Evolutionary conservation across 2,329 filamentous ascomycete species (phyloP).

Genomic region (Magnaporthiopsis incrustans): DNA sequence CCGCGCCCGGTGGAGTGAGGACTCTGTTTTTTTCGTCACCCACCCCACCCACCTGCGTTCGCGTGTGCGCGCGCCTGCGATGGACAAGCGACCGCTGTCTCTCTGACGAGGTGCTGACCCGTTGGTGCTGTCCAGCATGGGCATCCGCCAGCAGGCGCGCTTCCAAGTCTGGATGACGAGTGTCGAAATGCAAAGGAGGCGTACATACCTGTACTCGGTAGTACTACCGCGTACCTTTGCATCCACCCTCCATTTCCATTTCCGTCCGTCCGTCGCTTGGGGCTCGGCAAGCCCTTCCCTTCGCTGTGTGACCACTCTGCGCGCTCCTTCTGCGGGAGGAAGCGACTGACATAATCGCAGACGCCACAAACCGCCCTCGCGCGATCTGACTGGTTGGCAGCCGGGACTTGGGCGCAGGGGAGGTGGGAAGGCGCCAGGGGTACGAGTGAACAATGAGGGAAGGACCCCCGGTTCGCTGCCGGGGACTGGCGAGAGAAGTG

Average conservation of each 20-base stretch:
- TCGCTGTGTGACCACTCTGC: not conserved
- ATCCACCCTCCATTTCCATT: too few relatives aligned
- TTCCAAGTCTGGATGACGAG: not conserved
- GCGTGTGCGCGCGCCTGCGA: not conserved
- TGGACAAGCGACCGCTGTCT: not conserved
- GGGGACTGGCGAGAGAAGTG: not conserved
- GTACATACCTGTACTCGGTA: too few relatives aligned
- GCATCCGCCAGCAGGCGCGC: not conserved
- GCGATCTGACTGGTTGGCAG: not conserved
- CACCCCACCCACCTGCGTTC: not conserved
- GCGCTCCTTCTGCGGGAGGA: not conserved
- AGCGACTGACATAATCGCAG: not conserved
- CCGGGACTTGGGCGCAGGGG: not conserved
- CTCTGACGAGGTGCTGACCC: not conserved
- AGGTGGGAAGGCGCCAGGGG: too few relatives aligned
- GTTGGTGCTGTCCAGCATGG: not conserved
- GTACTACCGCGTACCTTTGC: too few relatives aligned
- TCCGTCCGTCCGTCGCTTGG: too few relatives aligned
- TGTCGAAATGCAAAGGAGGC: not conserved
- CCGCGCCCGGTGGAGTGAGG: not conserved
- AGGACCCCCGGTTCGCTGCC: too few relatives aligned
- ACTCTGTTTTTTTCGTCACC: not conserved
- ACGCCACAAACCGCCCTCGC: not conserved
- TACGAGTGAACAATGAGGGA: not conserved
- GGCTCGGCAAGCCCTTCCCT: not conserved